Base-by-base conservation (phyloP, 805 yeast species). In the Ogataea allantospora region DNA sequence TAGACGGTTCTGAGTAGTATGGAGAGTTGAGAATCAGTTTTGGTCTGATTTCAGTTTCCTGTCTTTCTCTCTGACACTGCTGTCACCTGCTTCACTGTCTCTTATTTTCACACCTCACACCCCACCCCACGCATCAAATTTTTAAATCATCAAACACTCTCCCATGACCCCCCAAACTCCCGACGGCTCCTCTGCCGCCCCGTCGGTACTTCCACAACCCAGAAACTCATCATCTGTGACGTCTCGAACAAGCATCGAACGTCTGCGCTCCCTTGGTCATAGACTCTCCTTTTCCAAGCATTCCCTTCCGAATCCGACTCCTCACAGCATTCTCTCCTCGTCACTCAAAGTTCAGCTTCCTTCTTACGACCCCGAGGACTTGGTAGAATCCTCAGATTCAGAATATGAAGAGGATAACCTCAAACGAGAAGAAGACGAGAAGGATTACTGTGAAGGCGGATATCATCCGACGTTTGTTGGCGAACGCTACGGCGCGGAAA, bases 391-490 rank as follows among this genome's bases (percentile, higher is more conserved):
- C 15, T 36, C 44, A 3, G 59, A 55, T n/a, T 44, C 53, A 4
- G 56, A 50, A 16, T 40, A 38, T 17, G 57, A 46, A 9, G 54
- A 54, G 22, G 44, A 55, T 24, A 21, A n/a, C 8, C 46, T 65
- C 8, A 57, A 55, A 36, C 38, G 54, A 18, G 84, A 79, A 51
- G 84, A 79, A 52, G 69, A 63, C 41, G 65, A 61, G 24, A 57
- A 58, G 17, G 83, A 78, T 47, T 80, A 80, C 54, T 62, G 70
- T 36, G 60, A 59, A 5, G 85, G 84, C 10, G 87, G 87, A 1
- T 79, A 79, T 57, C 84, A 79, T 52, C 81, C 84, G 2, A 79
- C 79, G 4, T 63, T 49, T 39, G 67, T 75, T 20, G 78, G 80
- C 20, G 85, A 80, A 47, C 53, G 60, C 11, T 75, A 77, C 50